Conservation (phyloP, 495 filamentous ascomycete genomes). For the Aspergillus affinis region DNA sequence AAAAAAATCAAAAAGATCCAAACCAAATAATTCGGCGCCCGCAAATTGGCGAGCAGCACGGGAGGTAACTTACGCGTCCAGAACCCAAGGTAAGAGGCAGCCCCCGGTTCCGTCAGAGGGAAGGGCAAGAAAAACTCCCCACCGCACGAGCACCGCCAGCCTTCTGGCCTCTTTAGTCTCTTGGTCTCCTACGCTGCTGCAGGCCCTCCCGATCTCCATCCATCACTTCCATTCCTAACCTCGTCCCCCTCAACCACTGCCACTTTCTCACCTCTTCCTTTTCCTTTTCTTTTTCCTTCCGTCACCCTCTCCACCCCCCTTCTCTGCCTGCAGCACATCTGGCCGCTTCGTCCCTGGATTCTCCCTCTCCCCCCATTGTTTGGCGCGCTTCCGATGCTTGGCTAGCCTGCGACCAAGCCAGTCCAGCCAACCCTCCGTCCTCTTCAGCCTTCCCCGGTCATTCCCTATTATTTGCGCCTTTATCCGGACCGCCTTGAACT, state of each 20-base stretch:
- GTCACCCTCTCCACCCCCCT: constrained; percentile 9
- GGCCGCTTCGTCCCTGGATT: constrained; percentile 16
- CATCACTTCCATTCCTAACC: constrained; percentile 10
- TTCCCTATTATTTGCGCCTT: constrained; percentile 9
- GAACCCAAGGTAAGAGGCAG: constrained; percentile 12
- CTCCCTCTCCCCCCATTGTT: constrained; percentile 16
- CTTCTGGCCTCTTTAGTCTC: constrained; percentile 8
- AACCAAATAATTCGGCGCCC: too few species aligned
- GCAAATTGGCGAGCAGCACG: too few species aligned
- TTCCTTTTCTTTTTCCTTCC: constrained; percentile 14
- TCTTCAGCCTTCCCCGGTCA: constrained; percentile 11
- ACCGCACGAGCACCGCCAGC: constrained; percentile 23
- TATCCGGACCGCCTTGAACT: not conserved
- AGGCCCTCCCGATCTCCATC: not conserved
- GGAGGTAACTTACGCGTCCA: constrained; percentile 25
- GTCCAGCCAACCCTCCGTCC: constrained; percentile 1
- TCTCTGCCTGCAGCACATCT: not conserved
- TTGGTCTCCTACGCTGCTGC: too few species aligned
- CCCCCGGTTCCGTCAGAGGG: constrained; percentile 19
- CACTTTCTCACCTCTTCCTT: not conserved
- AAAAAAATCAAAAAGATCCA: too few species aligned
- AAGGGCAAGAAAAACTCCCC: constrained; percentile 20
- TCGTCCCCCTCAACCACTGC: constrained; percentile 2
- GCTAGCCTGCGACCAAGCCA: constrained; percentile 17
- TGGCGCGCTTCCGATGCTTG: constrained; percentile 22